These are phyloP conservation scores for Ceratocystis huliohia DNA, from an alignment of 2,329 filamentous ascomycete genomes.

Conservation along the genomic window DNA sequence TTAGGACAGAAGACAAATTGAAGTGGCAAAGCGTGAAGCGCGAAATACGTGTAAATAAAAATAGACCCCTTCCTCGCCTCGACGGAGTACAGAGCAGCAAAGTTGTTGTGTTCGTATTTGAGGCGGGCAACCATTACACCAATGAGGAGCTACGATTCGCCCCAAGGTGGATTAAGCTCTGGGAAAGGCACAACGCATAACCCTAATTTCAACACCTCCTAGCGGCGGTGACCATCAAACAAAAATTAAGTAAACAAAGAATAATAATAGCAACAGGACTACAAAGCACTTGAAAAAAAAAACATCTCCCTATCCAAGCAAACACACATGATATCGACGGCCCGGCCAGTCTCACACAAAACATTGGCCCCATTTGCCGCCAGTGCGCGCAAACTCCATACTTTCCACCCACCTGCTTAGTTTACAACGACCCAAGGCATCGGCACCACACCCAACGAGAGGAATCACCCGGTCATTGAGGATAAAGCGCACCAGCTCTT, in stretches of 20 bases:
- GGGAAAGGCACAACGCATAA: neutral
- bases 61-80: neutral
- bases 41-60: neutral
- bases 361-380: slow-evolving; percentile 63
- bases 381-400: slow-evolving; percentile 56
- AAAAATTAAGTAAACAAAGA: neutral
- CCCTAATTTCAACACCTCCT: neutral
- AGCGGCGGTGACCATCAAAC: neutral
- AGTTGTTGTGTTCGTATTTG: neutral
- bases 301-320: neutral
- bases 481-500: slow-evolving; percentile 66
- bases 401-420: slow-evolving; percentile 60
- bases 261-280: neutral
- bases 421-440: slow-evolving; percentile 57
- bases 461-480: slow-evolving; percentile 74
- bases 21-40: neutral
- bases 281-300: too few relatives aligned
- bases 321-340: neutral
- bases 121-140: neutral
- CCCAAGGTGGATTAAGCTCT: neutral
- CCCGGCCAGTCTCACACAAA: slow-evolving; percentile 27
- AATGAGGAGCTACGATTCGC: neutral
- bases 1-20: neutral
- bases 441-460: slow-evolving; percentile 55
- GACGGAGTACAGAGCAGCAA: neutral